Evolutionary conservation across 805 yeast genomes (phyloP).

Genomic region (Lachancea dasiensis): DNA sequence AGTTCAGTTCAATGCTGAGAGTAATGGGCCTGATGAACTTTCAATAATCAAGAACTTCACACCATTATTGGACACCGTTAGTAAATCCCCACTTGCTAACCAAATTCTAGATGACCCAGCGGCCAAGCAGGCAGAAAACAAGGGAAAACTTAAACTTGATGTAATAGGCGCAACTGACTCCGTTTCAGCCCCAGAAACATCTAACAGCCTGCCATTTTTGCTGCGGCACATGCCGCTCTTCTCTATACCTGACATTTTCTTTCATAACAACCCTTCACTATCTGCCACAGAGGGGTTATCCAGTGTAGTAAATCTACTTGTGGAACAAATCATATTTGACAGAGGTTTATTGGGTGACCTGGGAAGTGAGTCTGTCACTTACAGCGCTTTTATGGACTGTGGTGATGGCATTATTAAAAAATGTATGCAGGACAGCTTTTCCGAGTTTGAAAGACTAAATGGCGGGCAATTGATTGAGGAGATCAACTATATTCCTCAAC

Average conservation of each 20-base stretch:
- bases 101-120: background rate
- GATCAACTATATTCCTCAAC: conserved; percentile 22
- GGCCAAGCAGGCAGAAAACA: background rate
- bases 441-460: conserved; percentile 20
- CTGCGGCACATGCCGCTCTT: conserved; percentile 56
- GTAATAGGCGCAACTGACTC: background rate
- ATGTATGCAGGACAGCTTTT: conserved; percentile 20
- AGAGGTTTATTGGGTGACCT: conserved; percentile 45
- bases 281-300: conserved; percentile 14
- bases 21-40: conserved; percentile 1
- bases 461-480: conserved; percentile 26
- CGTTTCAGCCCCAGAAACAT: conserved; percentile 20
- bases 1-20: background rate
- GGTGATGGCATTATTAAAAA: conserved; percentile 19
- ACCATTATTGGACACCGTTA: conserved; percentile 2
- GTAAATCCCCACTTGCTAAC: background rate
- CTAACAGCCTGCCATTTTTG: conserved; percentile 65
- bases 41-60: background rate
- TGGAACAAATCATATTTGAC: conserved; percentile 31
- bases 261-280: conserved; percentile 20
- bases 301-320: conserved; percentile 24
- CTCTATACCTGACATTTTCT: conserved; percentile 53
- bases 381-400: conserved; percentile 18
- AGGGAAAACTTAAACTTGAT: conserved; percentile 1
- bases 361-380: conserved; percentile 53